These are phyloP conservation scores for Kluyveromyces starmeri DNA, from an alignment of 805 yeast genomes.

Conservation along the genomic window DNA sequence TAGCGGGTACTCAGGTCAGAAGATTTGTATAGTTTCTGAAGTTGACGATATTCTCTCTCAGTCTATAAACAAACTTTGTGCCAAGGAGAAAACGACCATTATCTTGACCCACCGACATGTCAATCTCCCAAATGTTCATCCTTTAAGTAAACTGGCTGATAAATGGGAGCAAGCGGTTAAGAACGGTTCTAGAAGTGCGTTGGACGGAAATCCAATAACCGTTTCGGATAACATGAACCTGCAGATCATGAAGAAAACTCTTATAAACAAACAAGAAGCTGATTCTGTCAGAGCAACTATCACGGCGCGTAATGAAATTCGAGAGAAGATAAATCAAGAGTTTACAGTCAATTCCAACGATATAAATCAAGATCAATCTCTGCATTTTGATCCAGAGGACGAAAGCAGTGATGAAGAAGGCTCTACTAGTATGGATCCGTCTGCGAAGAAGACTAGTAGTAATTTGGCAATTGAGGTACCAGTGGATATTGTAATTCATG, in stretches of 20 bases:
- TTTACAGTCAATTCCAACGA: conserved; percentile 27
- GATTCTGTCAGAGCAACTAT: conserved; percentile 39
- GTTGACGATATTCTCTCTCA: conserved; percentile 54
- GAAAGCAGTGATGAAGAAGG: conserved; percentile 28
- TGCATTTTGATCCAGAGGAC: conserved; percentile 21
- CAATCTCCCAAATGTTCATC: conserved; percentile 38
- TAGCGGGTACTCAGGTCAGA: conserved; percentile 51
- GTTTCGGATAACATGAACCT: conserved; percentile 37
- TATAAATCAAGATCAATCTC: conserved; percentile 15
- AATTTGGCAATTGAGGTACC: conserved; percentile 17
- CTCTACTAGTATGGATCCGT: conserved; percentile 13
- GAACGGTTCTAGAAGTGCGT: conserved; percentile 32
- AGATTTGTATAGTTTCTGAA: conserved; percentile 68
- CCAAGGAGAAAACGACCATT: conserved; percentile 57
- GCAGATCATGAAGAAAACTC: conserved; percentile 38
- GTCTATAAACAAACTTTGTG: conserved; percentile 47
- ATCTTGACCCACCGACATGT: conserved; percentile 52
- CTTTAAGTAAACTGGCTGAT: conserved; percentile 12
- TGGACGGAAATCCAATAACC: conserved; percentile 57
- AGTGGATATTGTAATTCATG: conserved; percentile 19
- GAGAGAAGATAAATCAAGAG: conserved; percentile 24
- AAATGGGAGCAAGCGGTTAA: conserved; percentile 44
- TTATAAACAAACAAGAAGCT: conserved; percentile 43
- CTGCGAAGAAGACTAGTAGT: conserved; percentile 5
- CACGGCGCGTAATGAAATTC: conserved; percentile 36